Base-by-base conservation (phyloP, 192 early-diverging fungal species). In the Linnemannia exigua region DNA sequence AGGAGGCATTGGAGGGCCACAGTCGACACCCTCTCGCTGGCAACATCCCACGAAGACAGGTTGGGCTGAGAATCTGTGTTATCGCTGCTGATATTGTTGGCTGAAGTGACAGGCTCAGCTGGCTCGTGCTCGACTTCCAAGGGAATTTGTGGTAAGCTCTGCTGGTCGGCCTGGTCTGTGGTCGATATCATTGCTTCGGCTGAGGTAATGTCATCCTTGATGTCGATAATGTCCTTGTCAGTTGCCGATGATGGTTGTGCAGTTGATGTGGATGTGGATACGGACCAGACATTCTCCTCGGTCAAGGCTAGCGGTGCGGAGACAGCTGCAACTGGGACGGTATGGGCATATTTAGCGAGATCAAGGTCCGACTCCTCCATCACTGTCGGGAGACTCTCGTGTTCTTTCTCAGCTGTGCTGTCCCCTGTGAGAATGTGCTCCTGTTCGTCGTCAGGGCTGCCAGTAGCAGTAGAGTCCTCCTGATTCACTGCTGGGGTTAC, bases 11-110 rank as follows among this genome's bases (percentile, higher is more conserved):
- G 77, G 3, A 86, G 61, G 5, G 79, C 79, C 0, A 86, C 75
- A 1, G 77, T 74, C 7, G 84, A 78, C 0, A 86, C 84, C 22
- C 67, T 71, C 61, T 80, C 78, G 25, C 71, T 86, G 51, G 84
- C 84, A 15, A 68, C 38, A 77, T 86, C 84, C 84, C 84, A 86
- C 25, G 73, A 76, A 11, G 82, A 66, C 36, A 85, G 12, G 2
- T 2, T 69, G 20, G 71, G 38, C 20, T 63, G 52, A 54, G 22
- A 31, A 11, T 31, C 41, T 66, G 22, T 31, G 41, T 1, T 48
- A 46, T 0, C 31, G 12, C 15, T 52, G 36, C 5, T 38, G 41
- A 5, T 15, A 50, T 58, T 47, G 11, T 12, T 46, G 41, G 47
- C 19, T 67, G 54, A 25, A 41, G 25, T 25, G 54, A 69, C 31